phyloP scores from a whole-genome alignment of 768 basidiomycete species.

The Calocybe indica region DNA sequence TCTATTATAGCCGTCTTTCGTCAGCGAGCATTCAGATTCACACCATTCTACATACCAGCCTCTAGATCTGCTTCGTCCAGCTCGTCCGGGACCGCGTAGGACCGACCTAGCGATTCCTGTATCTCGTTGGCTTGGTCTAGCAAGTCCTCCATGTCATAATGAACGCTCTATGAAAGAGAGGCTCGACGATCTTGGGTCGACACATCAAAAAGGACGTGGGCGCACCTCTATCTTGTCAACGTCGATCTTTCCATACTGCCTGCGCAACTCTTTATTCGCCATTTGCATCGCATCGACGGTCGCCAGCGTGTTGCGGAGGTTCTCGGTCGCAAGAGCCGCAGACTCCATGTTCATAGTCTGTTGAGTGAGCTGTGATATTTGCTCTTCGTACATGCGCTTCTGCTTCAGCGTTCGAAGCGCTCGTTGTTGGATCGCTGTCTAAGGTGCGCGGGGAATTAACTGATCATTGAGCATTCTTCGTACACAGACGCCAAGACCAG shows the following conservation, averaged over 20 bases:
- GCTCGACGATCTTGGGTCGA: neutral
- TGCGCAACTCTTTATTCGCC: constrained; percentile 94
- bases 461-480: neutral
- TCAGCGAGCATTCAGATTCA: neutral
- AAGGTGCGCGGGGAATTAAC: neutral
- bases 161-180: constrained; percentile 59
- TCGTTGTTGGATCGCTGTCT: constrained; percentile 93
- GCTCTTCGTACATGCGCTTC: constrained; percentile 93
- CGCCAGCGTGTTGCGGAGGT: constrained; percentile 97
- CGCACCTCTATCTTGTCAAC: constrained; percentile 97
- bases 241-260: constrained; percentile 96
- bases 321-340: constrained; percentile 93
- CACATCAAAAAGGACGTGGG: neutral
- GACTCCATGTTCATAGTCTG: constrained; percentile 99
- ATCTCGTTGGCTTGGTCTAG: constrained; percentile 98
- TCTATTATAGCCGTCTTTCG: constrained; percentile 52
- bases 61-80: constrained; percentile 96
- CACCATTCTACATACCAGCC: constrained; percentile 57
- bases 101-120: constrained; percentile 88
- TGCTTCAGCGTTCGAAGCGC: constrained; percentile 91
- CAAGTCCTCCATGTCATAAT: constrained; percentile 97
- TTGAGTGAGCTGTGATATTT: constrained; percentile 85
- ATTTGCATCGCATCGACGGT: constrained; percentile 94
- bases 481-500: neutral
- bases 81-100: constrained; percentile 96